Base-by-base conservation (phyloP, 2,329 filamentous ascomycete genomes). In the Drechslerella stenobrocha region DNA sequence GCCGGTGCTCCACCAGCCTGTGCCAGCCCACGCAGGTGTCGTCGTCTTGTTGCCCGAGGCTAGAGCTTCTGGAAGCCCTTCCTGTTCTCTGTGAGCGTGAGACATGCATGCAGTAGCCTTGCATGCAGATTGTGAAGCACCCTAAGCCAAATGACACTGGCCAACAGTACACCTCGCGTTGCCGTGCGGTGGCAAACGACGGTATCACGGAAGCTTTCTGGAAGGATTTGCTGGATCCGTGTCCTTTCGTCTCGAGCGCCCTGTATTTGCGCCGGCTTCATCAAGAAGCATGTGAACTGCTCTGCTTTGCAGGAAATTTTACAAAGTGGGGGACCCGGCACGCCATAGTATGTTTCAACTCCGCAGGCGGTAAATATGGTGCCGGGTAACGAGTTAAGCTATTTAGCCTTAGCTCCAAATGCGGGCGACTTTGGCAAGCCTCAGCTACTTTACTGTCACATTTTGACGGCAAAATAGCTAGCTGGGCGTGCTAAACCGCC, bases 121-220 rank as follows among this genome's bases (percentile, higher is more conserved):
- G 59, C 63, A 67, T 67, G 63, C 63, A 67, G 63, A 67, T 67
- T 67, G 4, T 67, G 63, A 67, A 67, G 63, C 63, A 67, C 50
- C 45, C 55, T 60, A 67, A 56, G 40, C 24, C 9, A 3, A 23
- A 22, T 26, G 22, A 9, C 28, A 11, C n/a, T n/a, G 44, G 46
- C 56, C 56, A 60, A 60, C 56, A 52, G 51, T 24, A 52, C 46
- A 52, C 13, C 32, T 56, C 42, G 53, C 40, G 60, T 66, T 58
- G 60, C 37, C 34, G 28, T 37, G 34, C n/a, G 44, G 63, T 67
- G 63, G 63, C 63, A 67, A 67, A 67, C 48, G 47, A 42, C 50
- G 48, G 47, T 53, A 67, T 67, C 55, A 51, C 55, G 63, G 63
- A 67, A 67, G 15, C 44, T 60, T 67, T 60, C 63, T 67, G 63